Evolutionary conservation across 108 stramenopile species (phyloP).

Genomic region (Chaetoceros tenuissimus): DNA sequence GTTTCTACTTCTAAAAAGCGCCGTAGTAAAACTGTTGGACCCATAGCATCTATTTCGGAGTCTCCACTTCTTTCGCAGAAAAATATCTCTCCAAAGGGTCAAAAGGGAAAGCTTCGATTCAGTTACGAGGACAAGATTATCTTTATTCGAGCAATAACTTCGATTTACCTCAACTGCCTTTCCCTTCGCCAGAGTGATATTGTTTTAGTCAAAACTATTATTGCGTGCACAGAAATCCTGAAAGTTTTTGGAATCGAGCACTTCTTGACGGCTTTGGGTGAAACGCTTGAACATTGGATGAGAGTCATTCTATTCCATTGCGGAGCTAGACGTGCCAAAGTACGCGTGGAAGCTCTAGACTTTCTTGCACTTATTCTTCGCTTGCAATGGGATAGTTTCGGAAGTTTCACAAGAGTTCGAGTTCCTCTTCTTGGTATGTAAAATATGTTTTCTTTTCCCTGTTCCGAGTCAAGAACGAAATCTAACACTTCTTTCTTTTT

Average conservation of each 20-base stretch:
- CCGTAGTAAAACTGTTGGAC: neutral
- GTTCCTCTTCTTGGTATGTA: slow-evolving; percentile 75
- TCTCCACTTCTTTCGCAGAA: neutral
- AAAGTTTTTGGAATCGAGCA: slow-evolving; percentile 84
- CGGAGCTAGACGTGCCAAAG: slow-evolving; percentile 71
- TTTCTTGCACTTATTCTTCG: slow-evolving; percentile 76
- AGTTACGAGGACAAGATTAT: slow-evolving; percentile 54
- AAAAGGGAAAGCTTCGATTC: slow-evolving; percentile 26
- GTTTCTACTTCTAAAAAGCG: slow-evolving; percentile 6
- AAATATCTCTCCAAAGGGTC: neutral
- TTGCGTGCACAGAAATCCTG: slow-evolving; percentile 65
- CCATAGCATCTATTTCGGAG: neutral
- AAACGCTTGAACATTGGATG: slow-evolving; percentile 89
- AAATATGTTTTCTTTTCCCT: neutral
- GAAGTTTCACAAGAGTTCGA: slow-evolving; percentile 72
- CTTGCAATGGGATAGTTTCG: slow-evolving; percentile 78
- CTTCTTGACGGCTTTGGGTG: slow-evolving; percentile 75
- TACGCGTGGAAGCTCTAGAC: slow-evolving; percentile 73
- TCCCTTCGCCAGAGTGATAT: slow-evolving; percentile 68
- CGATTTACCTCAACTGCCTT: slow-evolving; percentile 73
- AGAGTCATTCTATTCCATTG: slow-evolving; percentile 76
- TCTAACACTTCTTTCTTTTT: neutral
- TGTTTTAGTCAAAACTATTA: slow-evolving; percentile 49
- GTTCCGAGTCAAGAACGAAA: neutral
- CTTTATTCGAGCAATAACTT: slow-evolving; percentile 74